A percentile compares a stretch with the other conserved stretches of the same genome.
Conservation (phyloP, 2,329 filamentous ascomycete genomes). For the Diplodia seriata region DNA sequence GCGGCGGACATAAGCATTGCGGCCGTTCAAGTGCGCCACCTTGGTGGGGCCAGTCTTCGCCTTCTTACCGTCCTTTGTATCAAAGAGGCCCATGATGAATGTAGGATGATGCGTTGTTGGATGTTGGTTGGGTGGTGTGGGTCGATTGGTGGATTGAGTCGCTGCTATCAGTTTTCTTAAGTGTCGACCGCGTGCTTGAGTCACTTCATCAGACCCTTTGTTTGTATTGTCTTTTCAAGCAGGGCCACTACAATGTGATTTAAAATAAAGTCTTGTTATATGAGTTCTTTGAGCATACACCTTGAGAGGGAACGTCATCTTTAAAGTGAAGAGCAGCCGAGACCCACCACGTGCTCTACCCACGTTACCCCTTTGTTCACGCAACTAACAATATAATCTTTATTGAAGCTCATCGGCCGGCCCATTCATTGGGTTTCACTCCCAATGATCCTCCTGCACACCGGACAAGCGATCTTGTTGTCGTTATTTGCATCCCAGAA, state of each 20-base stretch:
- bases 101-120: neutral
- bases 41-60: neutral
- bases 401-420: neutral
- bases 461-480: constrained; percentile 27
- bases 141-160: neutral
- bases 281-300: neutral
- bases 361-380: neutral
- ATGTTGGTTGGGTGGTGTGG: neutral
- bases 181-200: neutral
- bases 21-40: neutral
- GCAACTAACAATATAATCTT: neutral
- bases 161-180: neutral
- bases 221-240: neutral
- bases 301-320: neutral
- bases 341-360: neutral
- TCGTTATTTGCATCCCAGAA: constrained; percentile 34
- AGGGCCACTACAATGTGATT: neutral
- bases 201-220: neutral
- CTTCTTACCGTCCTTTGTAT: neutral
- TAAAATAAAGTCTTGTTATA: neutral
- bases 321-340: neutral
- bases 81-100: neutral
- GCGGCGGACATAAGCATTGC: neutral
- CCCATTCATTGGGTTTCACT: neutral
- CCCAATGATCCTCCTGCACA: neutral